Conservation (phyloP, 495 filamentous ascomycete genomes). For the Aspergillus cavernicola region DNA sequence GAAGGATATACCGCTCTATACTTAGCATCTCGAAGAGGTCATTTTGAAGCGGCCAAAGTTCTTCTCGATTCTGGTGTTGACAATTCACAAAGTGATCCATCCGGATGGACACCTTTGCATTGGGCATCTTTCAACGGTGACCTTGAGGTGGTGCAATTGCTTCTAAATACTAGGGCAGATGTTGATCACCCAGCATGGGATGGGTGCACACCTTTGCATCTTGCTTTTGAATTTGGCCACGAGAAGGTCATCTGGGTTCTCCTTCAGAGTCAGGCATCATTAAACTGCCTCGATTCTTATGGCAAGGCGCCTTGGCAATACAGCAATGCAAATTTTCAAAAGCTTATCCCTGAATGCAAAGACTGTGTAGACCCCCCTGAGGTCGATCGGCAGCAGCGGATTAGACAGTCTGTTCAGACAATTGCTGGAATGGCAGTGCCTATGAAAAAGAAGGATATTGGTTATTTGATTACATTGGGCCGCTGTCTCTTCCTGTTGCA, state of each 20-base stretch:
- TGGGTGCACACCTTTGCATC: background rate
- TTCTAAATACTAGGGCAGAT: background rate
- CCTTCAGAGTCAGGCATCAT: background rate
- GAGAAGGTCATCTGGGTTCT: background rate
- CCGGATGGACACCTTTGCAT: too few species aligned
- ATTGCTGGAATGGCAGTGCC: background rate
- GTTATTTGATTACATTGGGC: too few species aligned
- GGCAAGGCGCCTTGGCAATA: background rate
- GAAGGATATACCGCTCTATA: too few species aligned
- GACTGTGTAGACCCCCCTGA: background rate
- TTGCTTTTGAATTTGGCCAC: background rate
- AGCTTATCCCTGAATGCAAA: background rate
- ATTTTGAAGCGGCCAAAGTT: too few species aligned
- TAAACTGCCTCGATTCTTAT: background rate
- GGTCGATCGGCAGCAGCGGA: background rate
- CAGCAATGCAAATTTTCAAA: background rate
- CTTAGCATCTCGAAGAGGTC: too few species aligned
- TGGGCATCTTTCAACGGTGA: background rate
- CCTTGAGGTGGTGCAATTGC: background rate
- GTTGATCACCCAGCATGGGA: background rate
- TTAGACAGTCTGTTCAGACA: background rate
- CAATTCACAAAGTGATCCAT: too few species aligned
- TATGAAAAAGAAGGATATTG: background rate
- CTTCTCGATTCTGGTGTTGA: too few species aligned
- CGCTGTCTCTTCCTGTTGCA: background rate